Evolutionary conservation across 129 eudicot genomes (phyloP).

Genomic region (Flaveria sonorensis): DNA sequence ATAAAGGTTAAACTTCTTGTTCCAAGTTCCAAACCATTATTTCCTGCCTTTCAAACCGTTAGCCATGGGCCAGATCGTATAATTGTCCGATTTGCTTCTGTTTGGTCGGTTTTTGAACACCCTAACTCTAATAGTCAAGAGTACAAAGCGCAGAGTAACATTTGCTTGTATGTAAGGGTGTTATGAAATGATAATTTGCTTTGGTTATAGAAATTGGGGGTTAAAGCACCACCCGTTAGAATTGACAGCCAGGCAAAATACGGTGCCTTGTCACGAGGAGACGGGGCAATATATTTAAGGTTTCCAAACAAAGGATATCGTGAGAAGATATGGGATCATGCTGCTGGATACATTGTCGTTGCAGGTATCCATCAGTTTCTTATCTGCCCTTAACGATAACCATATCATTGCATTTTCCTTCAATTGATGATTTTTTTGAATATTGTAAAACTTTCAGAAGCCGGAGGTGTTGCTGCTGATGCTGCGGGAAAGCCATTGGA

Average conservation of each 20-base stretch:
- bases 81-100: not conserved
- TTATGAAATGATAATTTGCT: not conserved
- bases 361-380: conserved; percentile 53
- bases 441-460: conserved; percentile 53
- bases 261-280: conserved; percentile 93
- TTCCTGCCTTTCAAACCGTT: not conserved
- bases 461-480: conserved; percentile 91
- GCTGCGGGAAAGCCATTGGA: conserved; percentile 88
- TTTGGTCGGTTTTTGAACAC: not conserved
- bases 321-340: conserved; percentile 99
- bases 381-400: not conserved
- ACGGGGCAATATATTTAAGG: conserved; percentile 89
- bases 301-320: conserved; percentile 93
- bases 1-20: not conserved
- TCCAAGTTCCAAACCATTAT: not conserved
- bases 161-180: not conserved
- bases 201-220: conserved; percentile 74
- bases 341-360: conserved; percentile 91
- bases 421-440: not conserved
- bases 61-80: not conserved
- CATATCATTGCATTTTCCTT: not conserved
- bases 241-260: conserved; percentile 99
- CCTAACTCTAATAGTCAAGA: not conserved
- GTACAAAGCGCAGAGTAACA: not conserved
- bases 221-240: conserved; percentile 90